These are phyloP conservation scores for Angomonas desouzai DNA, from an alignment of 208 protist genomes.

Conservation along the genomic window DNA sequence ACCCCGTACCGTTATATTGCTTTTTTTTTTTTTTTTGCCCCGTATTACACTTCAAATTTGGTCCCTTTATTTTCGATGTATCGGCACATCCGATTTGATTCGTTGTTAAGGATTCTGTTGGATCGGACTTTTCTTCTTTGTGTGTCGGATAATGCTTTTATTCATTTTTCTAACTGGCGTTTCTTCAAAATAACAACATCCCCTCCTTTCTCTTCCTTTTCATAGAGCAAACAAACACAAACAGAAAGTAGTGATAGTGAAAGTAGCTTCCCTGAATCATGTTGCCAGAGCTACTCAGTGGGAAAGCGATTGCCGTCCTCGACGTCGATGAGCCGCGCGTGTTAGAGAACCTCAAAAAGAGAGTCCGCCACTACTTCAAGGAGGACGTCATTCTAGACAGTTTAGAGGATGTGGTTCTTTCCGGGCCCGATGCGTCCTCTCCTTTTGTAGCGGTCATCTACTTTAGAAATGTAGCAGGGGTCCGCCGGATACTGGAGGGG, in stretches of 20 bases:
- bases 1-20: no score
- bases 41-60: no score
- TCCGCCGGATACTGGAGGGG: not conserved
- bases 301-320: not conserved
- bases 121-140: no score
- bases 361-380: slow-evolving; percentile 3
- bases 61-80: no score
- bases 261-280: not conserved
- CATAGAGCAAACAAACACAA: not conserved
- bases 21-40: no score
- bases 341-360: not conserved
- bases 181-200: slow-evolving; percentile 8
- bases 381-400: not conserved
- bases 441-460: not conserved
- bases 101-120: no score
- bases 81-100: no score
- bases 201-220: slow-evolving; percentile 15
- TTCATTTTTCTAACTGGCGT: slow-evolving; percentile 8
- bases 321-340: not conserved
- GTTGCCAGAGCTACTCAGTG: not conserved
- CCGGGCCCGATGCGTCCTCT: not conserved
- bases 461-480: not conserved
- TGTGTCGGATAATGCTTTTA: no score
- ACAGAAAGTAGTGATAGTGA: not conserved
- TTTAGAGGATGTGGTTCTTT: not conserved